Percentiles rank a stretch among this genome's conserved stretches.
Evolutionary conservation across 2,329 filamentous ascomycete species (phyloP).

Genomic region (Colletotrichum tofieldiae): DNA sequence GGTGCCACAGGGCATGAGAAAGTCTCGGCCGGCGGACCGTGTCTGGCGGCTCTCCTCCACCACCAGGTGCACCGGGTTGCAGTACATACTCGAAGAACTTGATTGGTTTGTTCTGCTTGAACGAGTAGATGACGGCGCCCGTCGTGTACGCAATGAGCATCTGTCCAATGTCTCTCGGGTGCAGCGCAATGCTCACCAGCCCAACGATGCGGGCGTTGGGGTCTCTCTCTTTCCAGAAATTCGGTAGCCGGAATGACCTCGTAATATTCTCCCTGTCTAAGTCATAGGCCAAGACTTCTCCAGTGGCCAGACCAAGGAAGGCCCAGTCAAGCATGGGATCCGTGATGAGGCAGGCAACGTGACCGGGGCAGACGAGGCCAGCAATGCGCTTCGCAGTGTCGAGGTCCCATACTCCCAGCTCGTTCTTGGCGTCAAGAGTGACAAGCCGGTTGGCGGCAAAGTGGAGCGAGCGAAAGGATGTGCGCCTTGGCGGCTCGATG

Average conservation of each 20-base stretch:
- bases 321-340: constrained; percentile 96
- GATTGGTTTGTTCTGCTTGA: constrained; percentile 88
- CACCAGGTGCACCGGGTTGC: constrained; percentile 86
- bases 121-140: constrained; percentile 91
- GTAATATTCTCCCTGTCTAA: constrained; percentile 82
- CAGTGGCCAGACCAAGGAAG: constrained; percentile 85
- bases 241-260: constrained; percentile 84
- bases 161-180: constrained; percentile 93
- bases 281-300: constrained; percentile 94
- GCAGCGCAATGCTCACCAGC: constrained; percentile 85
- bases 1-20: constrained; percentile 93
- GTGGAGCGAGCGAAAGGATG: constrained; percentile 83
- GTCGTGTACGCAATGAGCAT: constrained; percentile 92
- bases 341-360: constrained; percentile 81
- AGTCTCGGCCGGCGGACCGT: constrained; percentile 79
- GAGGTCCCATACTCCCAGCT: constrained; percentile 87
- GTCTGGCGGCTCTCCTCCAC: constrained; percentile 76
- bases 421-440: constrained; percentile 88
- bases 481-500: constrained; percentile 78
- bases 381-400: constrained; percentile 77
- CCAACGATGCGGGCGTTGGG: constrained; percentile 74
- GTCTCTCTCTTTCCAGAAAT: constrained; percentile 85
- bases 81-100: constrained; percentile 89
- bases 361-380: constrained; percentile 82
- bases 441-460: constrained; percentile 91